phyloP scores from a whole-genome alignment of 2,329 filamentous ascomycete species.

The Orbilia brochopaga region DNA sequence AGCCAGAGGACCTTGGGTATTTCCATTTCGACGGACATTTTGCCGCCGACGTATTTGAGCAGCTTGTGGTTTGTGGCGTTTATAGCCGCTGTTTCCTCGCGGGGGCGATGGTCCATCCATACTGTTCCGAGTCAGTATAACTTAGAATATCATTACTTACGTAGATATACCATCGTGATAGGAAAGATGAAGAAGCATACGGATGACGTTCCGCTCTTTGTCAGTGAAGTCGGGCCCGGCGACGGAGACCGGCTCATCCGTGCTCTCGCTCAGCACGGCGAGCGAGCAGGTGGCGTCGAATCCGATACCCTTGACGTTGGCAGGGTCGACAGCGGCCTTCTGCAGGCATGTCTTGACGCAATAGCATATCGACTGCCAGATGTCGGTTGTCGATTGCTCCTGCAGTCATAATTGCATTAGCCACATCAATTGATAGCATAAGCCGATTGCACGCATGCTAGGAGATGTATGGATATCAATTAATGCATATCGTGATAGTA shows the following conservation, averaged over 20 bases:
- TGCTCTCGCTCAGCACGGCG: constrained; percentile 85
- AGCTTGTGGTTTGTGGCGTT: constrained; percentile 92
- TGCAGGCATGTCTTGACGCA: constrained; percentile 82
- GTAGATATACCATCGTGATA: no score
- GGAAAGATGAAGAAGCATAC: no score
- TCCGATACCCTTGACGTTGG: constrained; percentile 83
- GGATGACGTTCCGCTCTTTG: constrained; percentile 89
- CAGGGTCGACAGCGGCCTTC: constrained; percentile 78
- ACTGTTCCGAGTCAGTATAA: background rate
- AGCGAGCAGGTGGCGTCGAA: constrained; percentile 99
- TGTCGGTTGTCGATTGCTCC: constrained; percentile 98
- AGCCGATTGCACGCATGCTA: no score
- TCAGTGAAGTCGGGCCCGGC: constrained; percentile 85
- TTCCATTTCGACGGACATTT: constrained; percentile 99
- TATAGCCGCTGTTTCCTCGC: constrained; percentile 89
- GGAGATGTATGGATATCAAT: background rate
- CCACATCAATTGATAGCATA: no score
- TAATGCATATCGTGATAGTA: background rate
- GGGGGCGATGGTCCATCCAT: constrained; percentile 68
- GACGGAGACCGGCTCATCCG: constrained; percentile 87
- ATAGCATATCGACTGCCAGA: constrained; percentile 92
- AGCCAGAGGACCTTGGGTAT: constrained; percentile 98
- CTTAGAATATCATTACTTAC: constrained; percentile 41
- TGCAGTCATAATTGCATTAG: constrained; percentile 55
- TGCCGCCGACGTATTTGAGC: constrained; percentile 92